Conservation (phyloP, 257 asterid species). For the Penstemon newberryi region DNA sequence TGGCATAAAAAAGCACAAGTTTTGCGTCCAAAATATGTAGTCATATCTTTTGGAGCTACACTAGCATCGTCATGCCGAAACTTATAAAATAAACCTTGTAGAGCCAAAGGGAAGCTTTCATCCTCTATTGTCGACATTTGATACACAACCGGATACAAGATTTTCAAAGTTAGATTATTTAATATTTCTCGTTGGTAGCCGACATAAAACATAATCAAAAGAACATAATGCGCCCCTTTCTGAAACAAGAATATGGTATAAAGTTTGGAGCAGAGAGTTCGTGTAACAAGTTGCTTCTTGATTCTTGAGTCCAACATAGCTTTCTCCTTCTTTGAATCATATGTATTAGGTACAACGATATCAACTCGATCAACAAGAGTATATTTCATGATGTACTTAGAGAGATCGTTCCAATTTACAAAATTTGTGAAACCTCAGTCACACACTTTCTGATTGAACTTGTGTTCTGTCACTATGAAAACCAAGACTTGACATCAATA, state of each 20-base stretch:
- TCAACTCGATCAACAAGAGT: conserved; percentile 82
- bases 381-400: conserved; percentile 84
- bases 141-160: conserved; percentile 79
- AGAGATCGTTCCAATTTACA: conserved; percentile 89
- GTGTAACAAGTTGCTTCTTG: conserved; percentile 99
- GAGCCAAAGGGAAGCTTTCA: conserved; percentile 94
- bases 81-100: conserved; percentile 95
- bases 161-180: conserved; percentile 30
- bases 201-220: conserved; percentile 18
- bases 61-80: conserved; percentile 91
- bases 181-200: conserved; percentile 22
- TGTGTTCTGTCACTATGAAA: conserved; percentile 87
- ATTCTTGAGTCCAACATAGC: conserved; percentile 95
- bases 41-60: conserved; percentile 94
- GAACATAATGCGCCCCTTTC: conserved; percentile 62
- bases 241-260: conserved; percentile 90
- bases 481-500: conserved; percentile 24
- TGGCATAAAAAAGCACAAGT: conserved; percentile 96
- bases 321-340: conserved; percentile 96
- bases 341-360: conserved; percentile 92
- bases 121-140: conserved; percentile 99
- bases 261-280: conserved; percentile 94
- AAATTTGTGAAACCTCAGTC: conserved; percentile 98
- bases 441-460: conserved; percentile 90
- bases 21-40: conserved; percentile 99